Evolutionary conservation across 108 stramenopile genomes (phyloP), one percentile per base, ranked within the genome.

Genomic region (Mediolabrus comicus): DNA sequence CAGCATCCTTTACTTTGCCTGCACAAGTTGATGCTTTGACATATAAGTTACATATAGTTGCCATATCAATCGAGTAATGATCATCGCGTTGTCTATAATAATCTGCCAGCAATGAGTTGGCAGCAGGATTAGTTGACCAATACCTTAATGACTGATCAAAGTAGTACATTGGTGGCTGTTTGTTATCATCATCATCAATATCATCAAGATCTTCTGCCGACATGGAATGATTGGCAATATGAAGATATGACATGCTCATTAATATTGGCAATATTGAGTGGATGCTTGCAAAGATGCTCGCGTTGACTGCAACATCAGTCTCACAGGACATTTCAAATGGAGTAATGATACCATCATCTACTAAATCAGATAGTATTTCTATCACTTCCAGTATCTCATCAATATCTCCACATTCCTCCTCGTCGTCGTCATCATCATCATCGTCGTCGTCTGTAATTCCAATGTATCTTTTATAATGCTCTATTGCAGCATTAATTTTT

Each of bases 371-470:
- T 11, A 72, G 57, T 17, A 83, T 64, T 10, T 69, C 52, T 31
- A 84, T 46, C 2, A 88, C 32, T 73, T 92, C 87, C 8, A 85
- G 59, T 38, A 89, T 46, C 55, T 92, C 87, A 54, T 88, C 90
- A 35, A 81, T 65, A 51, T 86, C 89, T 11, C 80, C 84, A 3
- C 61, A 72, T 26, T 43, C 71, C 19, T 53, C 65, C 3, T 35
- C 46, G 35, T 33, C 36, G 33, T 32, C 53, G 11, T 66, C 65
- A 13, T 41, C 38, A 12, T 13, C 14, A 3, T 56, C 11, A 17
- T 64, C 14, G 30, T 25, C 62, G n/a, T 51, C 59, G 19, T 79
- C 80, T 11, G 67, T 2, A 10, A 86, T 80, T 64, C 87, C 88
- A n/a, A 87, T 25, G 65, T 64, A 90, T 17, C 83, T 81, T 7